A percentile compares a stretch with the other conserved stretches of the same genome.
Evolutionary conservation across 371 early-diverging fungal genomes (phyloP).

Genomic region (Actinomortierella ambigua): DNA sequence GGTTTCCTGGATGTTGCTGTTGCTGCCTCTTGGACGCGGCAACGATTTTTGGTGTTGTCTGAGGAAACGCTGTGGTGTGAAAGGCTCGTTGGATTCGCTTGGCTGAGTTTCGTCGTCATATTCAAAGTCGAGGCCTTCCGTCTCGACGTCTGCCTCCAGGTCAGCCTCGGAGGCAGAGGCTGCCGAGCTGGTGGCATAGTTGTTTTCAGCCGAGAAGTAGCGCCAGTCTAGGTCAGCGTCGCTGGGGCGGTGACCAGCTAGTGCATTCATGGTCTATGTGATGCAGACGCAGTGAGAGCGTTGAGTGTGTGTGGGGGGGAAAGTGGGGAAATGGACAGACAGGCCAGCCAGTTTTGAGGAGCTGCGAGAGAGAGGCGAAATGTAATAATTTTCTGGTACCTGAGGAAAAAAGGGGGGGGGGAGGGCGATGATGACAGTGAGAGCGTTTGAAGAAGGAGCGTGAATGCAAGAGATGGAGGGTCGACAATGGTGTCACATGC

Average conservation of each 20-base stretch:
- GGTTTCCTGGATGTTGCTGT: background rate
- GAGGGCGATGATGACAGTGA: no score
- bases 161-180: slow-evolving; percentile 15
- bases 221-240: slow-evolving; percentile 34
- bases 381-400: no score
- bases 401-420: no score
- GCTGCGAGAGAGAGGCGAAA: no score
- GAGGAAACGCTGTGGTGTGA: background rate
- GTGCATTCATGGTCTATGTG: no score
- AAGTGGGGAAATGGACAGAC: no score
- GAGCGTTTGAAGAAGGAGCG: no score
- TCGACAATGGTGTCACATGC: no score
- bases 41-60: background rate
- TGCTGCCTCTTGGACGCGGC: background rate
- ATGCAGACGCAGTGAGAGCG: no score
- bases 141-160: slow-evolving; percentile 11
- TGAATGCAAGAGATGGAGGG: no score
- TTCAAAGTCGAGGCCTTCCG: slow-evolving; percentile 2
- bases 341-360: no score
- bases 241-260: no score
- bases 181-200: slow-evolving; percentile 18
- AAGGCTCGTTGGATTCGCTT: background rate
- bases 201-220: slow-evolving; percentile 29
- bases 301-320: slow-evolving; percentile 3
- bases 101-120: background rate